A percentile compares a stretch with the other conserved stretches of the same genome.
These are phyloP conservation scores for Otatea glauca DNA, from an alignment of 176 grass and related monocot species.

Conservation along the genomic window DNA sequence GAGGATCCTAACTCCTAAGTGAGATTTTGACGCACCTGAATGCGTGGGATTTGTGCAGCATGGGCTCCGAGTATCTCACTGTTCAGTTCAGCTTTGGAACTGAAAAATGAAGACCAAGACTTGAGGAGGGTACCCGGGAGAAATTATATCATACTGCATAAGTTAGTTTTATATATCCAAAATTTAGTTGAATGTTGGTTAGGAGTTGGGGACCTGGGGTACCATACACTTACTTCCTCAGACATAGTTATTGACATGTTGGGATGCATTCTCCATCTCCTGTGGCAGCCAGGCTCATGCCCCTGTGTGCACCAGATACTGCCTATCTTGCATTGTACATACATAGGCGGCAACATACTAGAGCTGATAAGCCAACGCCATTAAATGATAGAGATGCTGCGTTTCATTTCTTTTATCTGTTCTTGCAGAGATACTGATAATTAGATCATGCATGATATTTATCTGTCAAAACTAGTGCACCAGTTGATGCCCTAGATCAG, in stretches of 20 bases:
- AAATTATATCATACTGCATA: neutral
- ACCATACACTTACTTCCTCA: slow-evolving; percentile 6
- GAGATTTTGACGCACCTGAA: neutral
- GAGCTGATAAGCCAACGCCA: neutral
- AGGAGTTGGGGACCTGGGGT: slow-evolving; percentile 27
- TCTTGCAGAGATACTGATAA: neutral
- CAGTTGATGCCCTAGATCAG: neutral
- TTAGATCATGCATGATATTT: slow-evolving; percentile 2
- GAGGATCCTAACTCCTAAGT: slow-evolving; percentile 54
- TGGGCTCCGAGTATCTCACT: slow-evolving; percentile 7
- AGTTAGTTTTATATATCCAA: neutral
- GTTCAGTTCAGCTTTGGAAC: slow-evolving; percentile 26
- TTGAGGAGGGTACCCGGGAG: neutral
- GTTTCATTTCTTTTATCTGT: neutral
- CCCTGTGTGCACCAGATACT: neutral
- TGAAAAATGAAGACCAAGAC: slow-evolving; percentile 2
- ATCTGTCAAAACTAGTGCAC: neutral
- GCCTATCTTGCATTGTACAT: slow-evolving; percentile 13
- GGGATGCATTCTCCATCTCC: neutral
- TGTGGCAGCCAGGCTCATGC: slow-evolving; percentile 18
- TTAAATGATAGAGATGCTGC: neutral
- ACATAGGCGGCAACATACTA: slow-evolving; percentile 15
- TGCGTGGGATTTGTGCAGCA: slow-evolving; percentile 29
- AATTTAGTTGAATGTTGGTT: slow-evolving; percentile 27
- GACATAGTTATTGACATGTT: slow-evolving; percentile 42